Conservation (phyloP, 1,284 basidiomycete genomes). For the Moesziomyces sp. region DNA sequence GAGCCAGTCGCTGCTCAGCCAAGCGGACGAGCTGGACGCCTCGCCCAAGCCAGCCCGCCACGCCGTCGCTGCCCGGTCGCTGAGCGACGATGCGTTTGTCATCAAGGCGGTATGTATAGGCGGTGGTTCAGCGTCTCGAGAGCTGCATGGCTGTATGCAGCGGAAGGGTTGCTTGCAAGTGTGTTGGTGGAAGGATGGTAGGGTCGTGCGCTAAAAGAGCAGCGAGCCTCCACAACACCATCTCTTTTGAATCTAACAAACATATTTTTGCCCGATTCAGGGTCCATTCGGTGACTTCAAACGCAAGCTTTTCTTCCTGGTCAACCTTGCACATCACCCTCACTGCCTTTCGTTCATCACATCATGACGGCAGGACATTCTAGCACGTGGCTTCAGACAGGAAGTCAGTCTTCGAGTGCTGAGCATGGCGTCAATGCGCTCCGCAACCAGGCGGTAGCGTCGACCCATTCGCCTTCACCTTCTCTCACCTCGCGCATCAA, state of each 20-base stretch:
- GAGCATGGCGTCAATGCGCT: not conserved
- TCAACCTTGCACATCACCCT: no score
- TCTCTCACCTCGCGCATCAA: not conserved
- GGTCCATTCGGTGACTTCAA: no score
- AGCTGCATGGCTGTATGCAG: not conserved
- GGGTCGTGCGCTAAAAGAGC: no score
- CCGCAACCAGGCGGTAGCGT: not conserved
- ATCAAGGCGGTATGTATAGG: not conserved
- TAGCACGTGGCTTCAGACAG: no score
- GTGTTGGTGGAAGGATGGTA: no score
- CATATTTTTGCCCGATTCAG: no score
- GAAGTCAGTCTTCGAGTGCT: no score
- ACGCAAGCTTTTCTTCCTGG: no score
- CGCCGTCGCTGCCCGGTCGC: not conserved
- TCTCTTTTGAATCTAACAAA: no score
- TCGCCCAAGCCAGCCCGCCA: not conserved
- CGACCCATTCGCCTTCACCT: not conserved
- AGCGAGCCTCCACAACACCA: no score
- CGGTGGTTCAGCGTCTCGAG: not conserved
- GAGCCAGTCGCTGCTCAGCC: conserved; percentile 6
- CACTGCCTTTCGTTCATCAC: no score
- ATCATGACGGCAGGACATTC: not conserved
- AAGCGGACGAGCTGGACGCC: not conserved
- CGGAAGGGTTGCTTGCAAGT: no score
- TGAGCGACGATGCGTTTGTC: not conserved